These are phyloP conservation scores for Furcasterigmium furcatum DNA, from an alignment of 2,329 filamentous ascomycete genomes.

Conservation along the genomic window DNA sequence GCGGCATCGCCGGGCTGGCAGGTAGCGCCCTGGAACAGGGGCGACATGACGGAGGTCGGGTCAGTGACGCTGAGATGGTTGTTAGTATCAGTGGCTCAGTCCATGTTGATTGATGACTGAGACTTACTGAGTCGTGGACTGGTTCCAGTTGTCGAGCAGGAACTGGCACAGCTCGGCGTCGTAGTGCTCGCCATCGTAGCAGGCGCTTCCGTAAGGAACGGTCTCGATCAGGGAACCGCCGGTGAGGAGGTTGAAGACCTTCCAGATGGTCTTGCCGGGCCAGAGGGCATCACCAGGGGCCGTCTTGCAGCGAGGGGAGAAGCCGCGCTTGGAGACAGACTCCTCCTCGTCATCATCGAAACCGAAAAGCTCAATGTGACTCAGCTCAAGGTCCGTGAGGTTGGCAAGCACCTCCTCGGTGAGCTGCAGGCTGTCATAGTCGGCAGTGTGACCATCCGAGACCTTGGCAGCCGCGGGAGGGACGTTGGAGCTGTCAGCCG, in stretches of 20 bases:
- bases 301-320: slow-evolving; percentile 17
- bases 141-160: slow-evolving; percentile 21
- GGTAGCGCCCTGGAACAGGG: slow-evolving; percentile 33
- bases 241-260: slow-evolving; percentile 26
- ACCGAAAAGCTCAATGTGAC: slow-evolving; percentile 25
- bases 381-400: slow-evolving; percentile 22
- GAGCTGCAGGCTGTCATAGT: slow-evolving; percentile 18
- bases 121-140: slow-evolving; percentile 17
- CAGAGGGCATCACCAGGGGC: slow-evolving; percentile 23
- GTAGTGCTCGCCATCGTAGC: slow-evolving; percentile 23
- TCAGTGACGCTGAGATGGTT: slow-evolving; percentile 26
- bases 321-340: slow-evolving; percentile 10
- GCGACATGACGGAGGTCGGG: slow-evolving; percentile 36
- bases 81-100: no score
- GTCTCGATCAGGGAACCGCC: slow-evolving; percentile 27
- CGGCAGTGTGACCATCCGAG: slow-evolving; percentile 16
- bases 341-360: slow-evolving; percentile 21
- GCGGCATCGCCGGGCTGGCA: slow-evolving; percentile 27
- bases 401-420: slow-evolving; percentile 28
- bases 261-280: slow-evolving; percentile 22
- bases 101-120: background rate
- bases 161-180: slow-evolving; percentile 20
- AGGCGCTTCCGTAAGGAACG: slow-evolving; percentile 25
- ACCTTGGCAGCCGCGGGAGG: slow-evolving; percentile 18
- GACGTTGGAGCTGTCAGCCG: slow-evolving; percentile 15